phyloP scores from a whole-genome alignment of 2,329 filamentous ascomycete species.

The Leptoxyphium fumago region DNA sequence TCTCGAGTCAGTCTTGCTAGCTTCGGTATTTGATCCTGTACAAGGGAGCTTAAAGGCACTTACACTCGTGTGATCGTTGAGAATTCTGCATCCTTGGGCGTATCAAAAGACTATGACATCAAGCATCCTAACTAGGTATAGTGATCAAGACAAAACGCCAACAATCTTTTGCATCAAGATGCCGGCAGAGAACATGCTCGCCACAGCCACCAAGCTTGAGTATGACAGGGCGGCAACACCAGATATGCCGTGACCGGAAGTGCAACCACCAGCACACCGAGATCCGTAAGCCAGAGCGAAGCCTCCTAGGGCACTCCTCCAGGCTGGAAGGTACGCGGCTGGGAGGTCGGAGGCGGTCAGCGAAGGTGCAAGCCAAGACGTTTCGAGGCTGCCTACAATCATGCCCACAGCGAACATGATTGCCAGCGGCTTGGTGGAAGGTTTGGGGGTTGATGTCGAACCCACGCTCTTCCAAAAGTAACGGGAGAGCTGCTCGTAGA shows the following conservation, averaged over 20 bases:
- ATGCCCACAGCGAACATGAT: conserved; percentile 41
- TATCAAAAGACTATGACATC: not conserved
- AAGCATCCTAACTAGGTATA: not conserved
- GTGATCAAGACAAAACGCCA: no score
- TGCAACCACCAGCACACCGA: conserved; percentile 50
- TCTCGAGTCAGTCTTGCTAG: no score
- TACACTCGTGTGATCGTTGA: no score
- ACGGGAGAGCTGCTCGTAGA: conserved; percentile 46
- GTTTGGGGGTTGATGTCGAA: conserved; percentile 17
- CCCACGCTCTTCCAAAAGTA: conserved; percentile 26
- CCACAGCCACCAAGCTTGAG: conserved; percentile 48
- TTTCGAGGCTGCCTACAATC: conserved; percentile 27
- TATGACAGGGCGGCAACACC: conserved; percentile 48
- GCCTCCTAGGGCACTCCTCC: conserved; percentile 38
- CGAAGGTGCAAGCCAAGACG: conserved; percentile 17
- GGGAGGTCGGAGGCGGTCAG: conserved; percentile 2
- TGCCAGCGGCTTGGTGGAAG: conserved; percentile 20
- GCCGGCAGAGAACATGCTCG: conserved; percentile 42
- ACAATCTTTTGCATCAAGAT: conserved; percentile 10
- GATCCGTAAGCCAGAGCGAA: conserved; percentile 44
- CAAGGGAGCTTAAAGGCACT: no score
- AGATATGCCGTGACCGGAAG: conserved; percentile 54
- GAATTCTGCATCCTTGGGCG: no score
- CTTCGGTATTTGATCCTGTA: no score
- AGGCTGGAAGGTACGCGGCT: conserved; percentile 1